phyloP scores from a whole-genome alignment of 2,329 filamentous ascomycete genomes.

The Pestalotiopsis sp. region DNA sequence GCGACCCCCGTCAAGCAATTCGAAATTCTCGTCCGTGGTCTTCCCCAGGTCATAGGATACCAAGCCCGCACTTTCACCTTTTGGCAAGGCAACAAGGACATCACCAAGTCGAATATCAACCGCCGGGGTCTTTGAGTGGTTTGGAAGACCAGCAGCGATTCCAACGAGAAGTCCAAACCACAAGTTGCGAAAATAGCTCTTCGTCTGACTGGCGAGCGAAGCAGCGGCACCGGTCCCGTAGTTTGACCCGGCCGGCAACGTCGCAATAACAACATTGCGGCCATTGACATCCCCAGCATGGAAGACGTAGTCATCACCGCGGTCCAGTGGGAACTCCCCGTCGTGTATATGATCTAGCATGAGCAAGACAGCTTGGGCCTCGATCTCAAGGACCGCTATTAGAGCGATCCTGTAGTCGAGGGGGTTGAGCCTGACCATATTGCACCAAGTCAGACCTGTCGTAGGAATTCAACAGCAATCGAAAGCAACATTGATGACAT shows the following conservation, averaged over 20 bases:
- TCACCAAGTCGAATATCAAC: conserved; percentile 42
- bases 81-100: conserved; percentile 34
- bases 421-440: conserved; percentile 16
- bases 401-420: conserved; percentile 37
- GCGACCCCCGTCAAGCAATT: conserved; percentile 27
- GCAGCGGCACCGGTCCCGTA: conserved; percentile 38
- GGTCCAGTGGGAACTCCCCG: conserved; percentile 32
- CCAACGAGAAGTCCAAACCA: conserved; percentile 41
- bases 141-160: conserved; percentile 37
- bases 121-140: conserved; percentile 24
- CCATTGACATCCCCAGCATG: conserved; percentile 37
- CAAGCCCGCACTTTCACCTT: conserved; percentile 27
- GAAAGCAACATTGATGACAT: too few species aligned
- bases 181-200: conserved; percentile 37
- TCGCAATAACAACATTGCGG: conserved; percentile 39
- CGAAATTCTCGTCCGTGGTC: conserved; percentile 30
- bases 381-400: conserved; percentile 40
- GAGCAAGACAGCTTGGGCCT: conserved; percentile 36
- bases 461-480: too few species aligned
- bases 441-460: too few species aligned
- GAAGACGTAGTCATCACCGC: conserved; percentile 40
- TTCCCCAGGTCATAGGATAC: conserved; percentile 38
- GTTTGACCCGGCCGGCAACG: conserved; percentile 34
- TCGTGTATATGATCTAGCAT: conserved; percentile 35
- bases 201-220: conserved; percentile 36